Evolutionary conservation across 352 stramenopile species (phyloP).

Genomic region (Pythium apleroticum): DNA sequence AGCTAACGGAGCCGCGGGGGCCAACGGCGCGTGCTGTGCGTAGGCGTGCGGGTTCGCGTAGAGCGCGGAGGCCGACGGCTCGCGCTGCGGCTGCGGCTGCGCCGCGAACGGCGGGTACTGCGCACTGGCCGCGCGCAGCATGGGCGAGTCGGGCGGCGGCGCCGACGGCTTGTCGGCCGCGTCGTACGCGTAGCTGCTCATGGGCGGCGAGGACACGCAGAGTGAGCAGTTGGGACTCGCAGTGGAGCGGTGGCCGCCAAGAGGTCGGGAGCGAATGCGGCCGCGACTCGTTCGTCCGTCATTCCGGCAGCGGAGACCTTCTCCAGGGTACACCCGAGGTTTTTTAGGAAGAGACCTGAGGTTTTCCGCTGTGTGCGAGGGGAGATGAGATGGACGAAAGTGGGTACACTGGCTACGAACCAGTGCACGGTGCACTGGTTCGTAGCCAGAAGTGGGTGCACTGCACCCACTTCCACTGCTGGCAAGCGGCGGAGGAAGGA

Average conservation of each 20-base stretch:
- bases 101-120: not conserved
- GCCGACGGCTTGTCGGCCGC: conserved; percentile 18
- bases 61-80: conserved; percentile 6
- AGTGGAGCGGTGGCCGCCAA: not conserved
- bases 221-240: too few relatives aligned
- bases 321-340: not conserved
- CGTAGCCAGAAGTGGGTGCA: too few relatives aligned
- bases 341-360: not conserved
- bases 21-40: not conserved
- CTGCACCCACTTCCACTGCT: too few relatives aligned
- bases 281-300: not conserved
- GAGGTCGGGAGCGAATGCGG: not conserved
- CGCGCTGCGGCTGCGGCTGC: not conserved
- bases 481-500: too few relatives aligned
- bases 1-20: conserved; percentile 1
- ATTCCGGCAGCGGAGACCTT: not conserved
- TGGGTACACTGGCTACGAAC: conserved; percentile 7
- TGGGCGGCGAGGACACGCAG: not conserved
- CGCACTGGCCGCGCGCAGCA: not conserved
- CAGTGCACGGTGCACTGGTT: too few relatives aligned
- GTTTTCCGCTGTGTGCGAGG: not conserved
- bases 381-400: conserved; percentile 3
- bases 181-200: conserved; percentile 8
- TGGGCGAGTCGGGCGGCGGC: conserved; percentile 18
- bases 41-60: conserved; percentile 8